Percentiles rank a stretch among this genome's conserved stretches.
Conservation (phyloP, 176 grass and related monocot species). For the Saccharum officinarum region DNA sequence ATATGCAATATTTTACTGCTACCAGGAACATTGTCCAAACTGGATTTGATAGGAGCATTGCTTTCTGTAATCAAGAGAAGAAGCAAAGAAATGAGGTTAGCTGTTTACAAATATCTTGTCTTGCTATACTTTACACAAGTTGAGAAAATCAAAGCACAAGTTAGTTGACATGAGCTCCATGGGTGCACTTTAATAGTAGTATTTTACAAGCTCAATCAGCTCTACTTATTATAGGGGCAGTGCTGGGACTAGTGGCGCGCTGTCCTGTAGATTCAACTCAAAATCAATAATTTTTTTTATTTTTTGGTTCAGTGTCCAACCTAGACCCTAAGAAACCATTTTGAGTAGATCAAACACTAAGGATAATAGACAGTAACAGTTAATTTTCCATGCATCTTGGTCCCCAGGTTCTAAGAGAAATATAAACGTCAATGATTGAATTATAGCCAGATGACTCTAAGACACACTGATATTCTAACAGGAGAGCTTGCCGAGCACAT, state of each 20-base stretch:
- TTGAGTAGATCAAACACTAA: not conserved
- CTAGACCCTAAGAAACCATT: not conserved
- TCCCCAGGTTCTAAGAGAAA: not conserved
- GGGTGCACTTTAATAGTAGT: not conserved
- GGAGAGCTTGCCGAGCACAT: constrained; percentile 58
- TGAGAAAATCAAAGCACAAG: not conserved
- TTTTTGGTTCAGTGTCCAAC: not conserved
- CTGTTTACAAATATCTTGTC: constrained; percentile 35
- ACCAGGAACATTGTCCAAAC: constrained; percentile 84
- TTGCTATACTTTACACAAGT: constrained; percentile 4
- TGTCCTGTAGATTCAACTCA: not conserved
- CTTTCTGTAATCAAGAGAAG: constrained; percentile 93
- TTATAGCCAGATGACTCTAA: not conserved
- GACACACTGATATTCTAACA: constrained; percentile 23
- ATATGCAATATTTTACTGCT: constrained; percentile 34
- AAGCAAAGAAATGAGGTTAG: constrained; percentile 92
- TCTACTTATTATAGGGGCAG: not conserved
- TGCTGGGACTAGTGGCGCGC: not conserved
- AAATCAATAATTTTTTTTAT: not conserved
- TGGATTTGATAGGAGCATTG: constrained; percentile 90
- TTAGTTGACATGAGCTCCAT: constrained; percentile 21
- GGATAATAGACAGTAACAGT: not conserved
- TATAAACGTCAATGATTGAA: not conserved
- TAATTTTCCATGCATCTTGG: not conserved
- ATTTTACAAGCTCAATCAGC: not conserved